These are phyloP conservation scores for Suhomyces chickasaworum DNA, from an alignment of 1,139 yeast species.

Conservation along the genomic window DNA sequence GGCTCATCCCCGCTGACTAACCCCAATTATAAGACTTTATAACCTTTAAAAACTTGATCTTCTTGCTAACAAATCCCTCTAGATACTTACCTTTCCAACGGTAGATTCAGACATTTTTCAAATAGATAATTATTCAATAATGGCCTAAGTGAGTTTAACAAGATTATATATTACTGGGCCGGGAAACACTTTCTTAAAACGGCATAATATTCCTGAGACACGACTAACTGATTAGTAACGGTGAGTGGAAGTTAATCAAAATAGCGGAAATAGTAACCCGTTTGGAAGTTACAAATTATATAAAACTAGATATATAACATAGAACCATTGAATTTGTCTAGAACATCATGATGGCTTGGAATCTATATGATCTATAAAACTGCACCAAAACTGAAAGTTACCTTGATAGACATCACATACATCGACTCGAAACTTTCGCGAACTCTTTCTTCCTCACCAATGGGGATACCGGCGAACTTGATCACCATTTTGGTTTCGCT, in stretches of 20 bases:
- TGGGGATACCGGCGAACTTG: conserved; percentile 85
- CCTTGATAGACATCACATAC: conserved; percentile 82
- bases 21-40: too few species aligned
- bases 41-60: too few species aligned
- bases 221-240: neutral
- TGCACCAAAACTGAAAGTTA: conserved; percentile 94
- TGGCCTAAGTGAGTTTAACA: neutral
- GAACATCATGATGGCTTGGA: neutral
- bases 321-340: neutral
- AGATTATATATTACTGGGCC: neutral
- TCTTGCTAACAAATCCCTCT: too few species aligned
- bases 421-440: conserved; percentile 83
- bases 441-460: conserved; percentile 95
- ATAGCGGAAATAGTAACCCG: neutral
- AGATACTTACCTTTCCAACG: conserved; percentile 38
- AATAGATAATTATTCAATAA: neutral
- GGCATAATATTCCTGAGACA: conserved; percentile 4
- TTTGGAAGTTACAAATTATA: neutral
- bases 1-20: too few species aligned
- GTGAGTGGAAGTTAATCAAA: neutral
- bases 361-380: conserved; percentile 46
- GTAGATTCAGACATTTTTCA: conserved; percentile 25
- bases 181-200: conserved; percentile 7
- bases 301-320: too few species aligned
- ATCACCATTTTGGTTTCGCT: conserved; percentile 83